These are phyloP conservation scores for Colletotrichum tabaci DNA, from an alignment of 2,329 filamentous ascomycete genomes.

Conservation along the genomic window DNA sequence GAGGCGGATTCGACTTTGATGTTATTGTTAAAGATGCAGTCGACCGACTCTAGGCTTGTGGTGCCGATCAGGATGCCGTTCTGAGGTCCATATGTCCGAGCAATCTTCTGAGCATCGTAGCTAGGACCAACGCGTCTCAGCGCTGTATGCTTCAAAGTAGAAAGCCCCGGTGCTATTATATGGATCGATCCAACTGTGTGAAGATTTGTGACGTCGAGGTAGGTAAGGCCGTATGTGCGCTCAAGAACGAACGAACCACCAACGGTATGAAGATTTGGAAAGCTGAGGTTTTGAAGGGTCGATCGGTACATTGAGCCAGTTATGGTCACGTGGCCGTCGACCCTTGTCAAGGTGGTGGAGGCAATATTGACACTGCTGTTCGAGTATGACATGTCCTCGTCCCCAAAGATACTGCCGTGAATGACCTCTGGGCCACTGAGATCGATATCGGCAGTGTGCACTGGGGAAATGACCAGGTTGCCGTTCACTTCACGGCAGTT, in stretches of 20 bases:
- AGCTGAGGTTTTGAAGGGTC: background rate
- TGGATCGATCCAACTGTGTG: background rate
- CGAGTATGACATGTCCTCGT: background rate
- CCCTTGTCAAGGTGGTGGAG: slow-evolving; percentile 3
- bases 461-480: background rate
- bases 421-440: slow-evolving; percentile 5
- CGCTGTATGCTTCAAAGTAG: slow-evolving; percentile 2
- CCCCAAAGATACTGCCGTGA: background rate
- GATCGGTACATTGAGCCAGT: background rate
- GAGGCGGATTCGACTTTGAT: background rate
- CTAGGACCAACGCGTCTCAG: background rate
- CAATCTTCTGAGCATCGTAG: background rate
- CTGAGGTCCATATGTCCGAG: fast-evolving
- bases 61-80: background rate
- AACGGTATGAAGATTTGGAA: slow-evolving; percentile 2
- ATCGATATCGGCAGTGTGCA: background rate
- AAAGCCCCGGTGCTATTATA: background rate
- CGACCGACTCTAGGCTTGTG: slow-evolving; percentile 27
- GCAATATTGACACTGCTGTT: background rate
- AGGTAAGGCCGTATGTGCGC: background rate
- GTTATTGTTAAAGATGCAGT: slow-evolving; percentile 22
- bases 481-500: slow-evolving; percentile 11
- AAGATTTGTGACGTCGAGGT: slow-evolving; percentile 5
- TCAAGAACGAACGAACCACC: background rate
- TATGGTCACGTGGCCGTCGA: background rate